These are phyloP conservation scores for Smittium mucronatum DNA, from an alignment of 371 early-diverging fungal genomes.

Conservation along the genomic window DNA sequence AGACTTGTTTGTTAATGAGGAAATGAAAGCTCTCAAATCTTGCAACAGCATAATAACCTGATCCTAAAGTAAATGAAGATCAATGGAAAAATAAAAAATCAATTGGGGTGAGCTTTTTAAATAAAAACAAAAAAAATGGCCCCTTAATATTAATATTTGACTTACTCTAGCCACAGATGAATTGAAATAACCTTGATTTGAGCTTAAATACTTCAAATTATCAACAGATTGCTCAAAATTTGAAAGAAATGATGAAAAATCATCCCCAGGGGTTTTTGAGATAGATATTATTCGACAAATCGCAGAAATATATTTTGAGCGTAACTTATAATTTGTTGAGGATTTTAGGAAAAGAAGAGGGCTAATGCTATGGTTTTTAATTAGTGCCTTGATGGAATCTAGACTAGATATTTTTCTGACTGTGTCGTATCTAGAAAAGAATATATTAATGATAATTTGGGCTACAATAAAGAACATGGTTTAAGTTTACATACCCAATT, in stretches of 20 bases:
- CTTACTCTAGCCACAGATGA: too few species aligned
- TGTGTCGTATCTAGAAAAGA: conserved; percentile 25
- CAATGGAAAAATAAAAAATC: background rate
- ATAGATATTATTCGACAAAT: conserved; percentile 59
- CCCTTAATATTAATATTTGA: too few species aligned
- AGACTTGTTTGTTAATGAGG: conserved; percentile 45
- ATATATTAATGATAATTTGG: background rate
- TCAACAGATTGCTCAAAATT: conserved; percentile 46
- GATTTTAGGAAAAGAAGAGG: conserved; percentile 56
- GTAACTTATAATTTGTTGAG: conserved; percentile 36
- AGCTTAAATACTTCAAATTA: conserved; percentile 30
- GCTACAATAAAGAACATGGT: background rate
- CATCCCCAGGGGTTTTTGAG: conserved; percentile 47
- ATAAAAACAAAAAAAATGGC: too few species aligned
- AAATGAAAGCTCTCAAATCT: conserved; percentile 67
- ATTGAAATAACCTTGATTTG: conserved; percentile 33
- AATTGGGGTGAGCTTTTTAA: too few species aligned
- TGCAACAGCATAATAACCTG: conserved; percentile 50
- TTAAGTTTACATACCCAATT: conserved; percentile 43
- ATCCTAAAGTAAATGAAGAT: conserved; percentile 7
- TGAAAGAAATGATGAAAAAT: conserved; percentile 54
- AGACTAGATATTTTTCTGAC: conserved; percentile 59
- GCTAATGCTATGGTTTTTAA: conserved; percentile 52
- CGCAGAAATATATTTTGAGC: conserved; percentile 62
- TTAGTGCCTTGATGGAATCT: conserved; percentile 47